Base-by-base conservation (phyloP, 352 stramenopile genomes). In the Phytophthora melonis region DNA sequence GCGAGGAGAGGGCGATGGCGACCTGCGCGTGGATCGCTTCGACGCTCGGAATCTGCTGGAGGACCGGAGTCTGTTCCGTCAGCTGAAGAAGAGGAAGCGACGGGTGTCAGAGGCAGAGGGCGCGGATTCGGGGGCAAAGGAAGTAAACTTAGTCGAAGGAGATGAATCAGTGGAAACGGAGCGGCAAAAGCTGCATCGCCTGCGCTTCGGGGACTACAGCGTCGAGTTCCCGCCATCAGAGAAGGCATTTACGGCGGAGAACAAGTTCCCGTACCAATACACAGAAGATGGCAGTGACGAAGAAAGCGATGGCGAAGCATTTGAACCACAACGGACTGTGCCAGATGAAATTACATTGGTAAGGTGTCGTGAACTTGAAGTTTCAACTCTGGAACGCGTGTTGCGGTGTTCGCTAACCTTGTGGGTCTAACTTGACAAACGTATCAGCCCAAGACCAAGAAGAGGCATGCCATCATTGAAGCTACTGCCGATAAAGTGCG, bases 31-130 rank as follows among this genome's bases (percentile, higher is more conserved):
- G 25, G 84, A 92, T 63, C 84, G 84, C 59, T 92, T 86, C 59
- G 84, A 92, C 47, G 83, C 81, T 43, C 83, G 84, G 70, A 92
- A 90, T 68, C 53, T 92, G 57, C 70, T 92, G 65, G 71, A 87
- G 14, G 82, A 90, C 57, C 68, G 68, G 19, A 63, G 63, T 41
- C 50, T 70, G n/a, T 92, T 92, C 74, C 79, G 78, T 2, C 78
- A 80, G 68, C 69, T 86, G 41, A 90, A 89, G 66, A 83, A 78
- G 58, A 68, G 70, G 57, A 63, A 68, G 53, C 59, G 63, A 50
- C 14, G 30, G 16, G 32, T 8, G 39, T 32, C 23, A 25, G 23
- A 25, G 23, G 23, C 55, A 50, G 43, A 41, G 10, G 65, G 30
- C 2, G 18, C 4, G 52, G 52, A 43, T n/a, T 5, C 14, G 39